Conservation (phyloP, 805 yeast genomes). For the Yamadazyma philogaea region DNA sequence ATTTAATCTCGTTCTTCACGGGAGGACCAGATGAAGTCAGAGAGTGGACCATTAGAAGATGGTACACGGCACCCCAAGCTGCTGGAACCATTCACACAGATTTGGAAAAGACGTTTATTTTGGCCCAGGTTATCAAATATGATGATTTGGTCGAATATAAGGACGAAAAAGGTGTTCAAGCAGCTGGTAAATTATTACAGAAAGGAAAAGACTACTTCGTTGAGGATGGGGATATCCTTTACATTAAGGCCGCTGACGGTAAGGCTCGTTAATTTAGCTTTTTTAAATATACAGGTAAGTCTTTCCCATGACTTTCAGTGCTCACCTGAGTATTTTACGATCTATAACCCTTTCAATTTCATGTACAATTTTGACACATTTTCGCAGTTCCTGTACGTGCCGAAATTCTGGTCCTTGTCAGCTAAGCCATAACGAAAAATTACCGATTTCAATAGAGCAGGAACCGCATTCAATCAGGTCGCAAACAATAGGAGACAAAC, state of each 20-base stretch:
- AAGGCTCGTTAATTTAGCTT: slow-evolving; percentile 49
- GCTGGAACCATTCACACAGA: slow-evolving; percentile 98
- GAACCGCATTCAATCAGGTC: background rate
- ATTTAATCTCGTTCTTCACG: slow-evolving; percentile 91
- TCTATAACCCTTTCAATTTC: no score
- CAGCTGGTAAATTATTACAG: slow-evolving; percentile 83
- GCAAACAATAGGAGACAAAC: no score
- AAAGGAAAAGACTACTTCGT: slow-evolving; percentile 96
- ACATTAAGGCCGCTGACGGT: slow-evolving; percentile 93
- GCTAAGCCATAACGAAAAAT: no score
- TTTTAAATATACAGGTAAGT: background rate
- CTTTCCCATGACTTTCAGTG: no score
- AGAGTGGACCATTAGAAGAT: slow-evolving; percentile 95
- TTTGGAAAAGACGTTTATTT: slow-evolving; percentile 89
- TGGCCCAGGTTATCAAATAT: slow-evolving; percentile 89
- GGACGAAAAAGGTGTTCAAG: slow-evolving; percentile 79
- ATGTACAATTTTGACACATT: background rate
- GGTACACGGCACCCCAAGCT: slow-evolving; percentile 96
- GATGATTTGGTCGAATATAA: slow-evolving; percentile 65
- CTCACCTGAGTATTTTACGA: no score
- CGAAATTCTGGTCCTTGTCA: slow-evolving; percentile 3
- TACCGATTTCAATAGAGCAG: no score
- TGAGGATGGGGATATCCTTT: slow-evolving; percentile 91
- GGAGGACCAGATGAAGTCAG: slow-evolving; percentile 96
- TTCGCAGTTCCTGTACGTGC: background rate